Percentiles rank a stretch among this genome's conserved stretches.
Conservation (phyloP, 1,284 basidiomycete genomes). For the Cutaneotrichosporon mucoides region DNA sequence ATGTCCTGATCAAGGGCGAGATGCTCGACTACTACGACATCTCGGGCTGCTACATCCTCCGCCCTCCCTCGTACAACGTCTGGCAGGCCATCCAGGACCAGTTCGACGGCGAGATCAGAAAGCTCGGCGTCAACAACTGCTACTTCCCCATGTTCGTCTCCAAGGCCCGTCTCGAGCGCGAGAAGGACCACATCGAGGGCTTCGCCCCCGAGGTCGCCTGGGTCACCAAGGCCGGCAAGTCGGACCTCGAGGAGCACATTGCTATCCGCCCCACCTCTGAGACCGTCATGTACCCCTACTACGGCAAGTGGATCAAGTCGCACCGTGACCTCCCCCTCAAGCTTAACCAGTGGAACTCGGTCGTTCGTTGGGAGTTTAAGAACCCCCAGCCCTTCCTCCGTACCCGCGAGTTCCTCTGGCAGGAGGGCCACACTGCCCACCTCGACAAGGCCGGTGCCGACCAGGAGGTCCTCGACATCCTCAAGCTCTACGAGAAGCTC, state of each 20-base stretch:
- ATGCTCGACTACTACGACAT: conserved; percentile 99
- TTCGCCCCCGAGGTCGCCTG: conserved; percentile 99
- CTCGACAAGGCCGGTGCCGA: conserved; percentile 86
- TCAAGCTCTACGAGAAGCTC: conserved; percentile 93
- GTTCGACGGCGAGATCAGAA: conserved; percentile 90
- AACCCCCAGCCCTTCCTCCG: conserved; percentile 97
- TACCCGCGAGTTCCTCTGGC: conserved; percentile 99
- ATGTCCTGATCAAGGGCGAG: conserved; percentile 93
- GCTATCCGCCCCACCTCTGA: conserved; percentile 98
- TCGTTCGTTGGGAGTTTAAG: conserved; percentile 99
- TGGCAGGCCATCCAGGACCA: conserved; percentile 96
- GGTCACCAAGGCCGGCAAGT: conserved; percentile 92
- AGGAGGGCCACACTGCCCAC: conserved; percentile 97
- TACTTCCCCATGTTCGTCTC: conserved; percentile 99
- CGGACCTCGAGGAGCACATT: conserved; percentile 93
- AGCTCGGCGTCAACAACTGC: conserved; percentile 91
- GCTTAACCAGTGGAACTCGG: conserved; percentile 98
- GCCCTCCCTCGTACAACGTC: conserved; percentile 94
- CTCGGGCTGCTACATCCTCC: conserved; percentile 97
- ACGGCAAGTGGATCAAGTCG: conserved; percentile 97
- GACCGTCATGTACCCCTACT: conserved; percentile 98
- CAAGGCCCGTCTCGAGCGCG: conserved; percentile 82
- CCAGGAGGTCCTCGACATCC: conserved; percentile 84
- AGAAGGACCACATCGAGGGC: conserved; percentile 99
- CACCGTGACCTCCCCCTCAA: conserved; percentile 96